A percentile compares a stretch with the other conserved stretches of the same genome.
Conservation (phyloP, 73 alveolate species). For the Paramecium octaurelia region DNA sequence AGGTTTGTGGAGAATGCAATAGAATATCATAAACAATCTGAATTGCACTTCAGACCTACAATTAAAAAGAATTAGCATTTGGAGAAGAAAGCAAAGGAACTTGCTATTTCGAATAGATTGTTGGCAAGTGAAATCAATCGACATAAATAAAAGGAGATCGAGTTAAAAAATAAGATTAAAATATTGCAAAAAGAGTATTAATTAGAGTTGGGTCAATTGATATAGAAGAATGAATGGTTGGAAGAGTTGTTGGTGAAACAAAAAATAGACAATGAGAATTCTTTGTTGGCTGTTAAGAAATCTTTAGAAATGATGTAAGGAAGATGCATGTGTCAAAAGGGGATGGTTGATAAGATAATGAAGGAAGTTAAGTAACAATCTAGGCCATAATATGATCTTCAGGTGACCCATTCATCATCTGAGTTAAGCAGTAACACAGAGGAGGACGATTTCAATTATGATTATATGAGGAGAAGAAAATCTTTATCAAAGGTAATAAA, state of each 20-base stretch:
- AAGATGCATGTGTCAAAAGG: conserved; percentile 11
- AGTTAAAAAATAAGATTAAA: conserved; percentile 6
- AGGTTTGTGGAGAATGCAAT: conserved; percentile 3
- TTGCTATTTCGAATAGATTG: not conserved
- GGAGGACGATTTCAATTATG: not conserved
- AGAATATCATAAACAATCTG: conserved; percentile 36
- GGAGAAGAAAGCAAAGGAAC: not conserved
- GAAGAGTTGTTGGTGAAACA: not conserved
- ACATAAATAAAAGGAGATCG: not conserved
- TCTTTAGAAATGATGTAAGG: not conserved
- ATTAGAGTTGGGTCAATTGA: not conserved
- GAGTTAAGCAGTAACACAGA: not conserved
- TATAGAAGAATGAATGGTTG: not conserved
- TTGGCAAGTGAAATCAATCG: conserved; percentile 18
- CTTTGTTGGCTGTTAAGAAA: conserved; percentile 20
- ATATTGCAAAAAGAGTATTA: not conserved
- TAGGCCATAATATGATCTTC: not conserved
- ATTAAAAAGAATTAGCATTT: not conserved
- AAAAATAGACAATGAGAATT: conserved; percentile 25
- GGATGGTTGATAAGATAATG: not conserved
- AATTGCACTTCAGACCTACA: not conserved
- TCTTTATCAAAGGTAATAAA: not conserved
- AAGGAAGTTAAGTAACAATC: not conserved
- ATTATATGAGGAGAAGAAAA: conserved; percentile 1
- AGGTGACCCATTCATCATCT: not conserved